Evolutionary conservation across 768 basidiomycete genomes (phyloP).

Genomic region (Rhodotorula taiwanensis): DNA sequence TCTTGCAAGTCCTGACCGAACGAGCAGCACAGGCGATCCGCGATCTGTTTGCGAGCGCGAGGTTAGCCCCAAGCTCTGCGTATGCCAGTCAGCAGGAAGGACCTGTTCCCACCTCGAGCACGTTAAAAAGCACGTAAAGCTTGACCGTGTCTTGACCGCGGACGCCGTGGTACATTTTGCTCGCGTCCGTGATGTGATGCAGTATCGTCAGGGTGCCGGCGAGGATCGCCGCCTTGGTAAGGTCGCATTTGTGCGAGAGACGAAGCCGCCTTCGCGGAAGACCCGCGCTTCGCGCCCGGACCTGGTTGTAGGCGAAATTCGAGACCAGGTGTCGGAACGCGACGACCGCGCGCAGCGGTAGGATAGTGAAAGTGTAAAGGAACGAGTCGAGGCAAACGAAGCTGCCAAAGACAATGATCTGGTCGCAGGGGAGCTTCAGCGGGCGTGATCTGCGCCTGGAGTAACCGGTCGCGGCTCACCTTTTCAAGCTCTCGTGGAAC

Average conservation of each 20-base stretch:
- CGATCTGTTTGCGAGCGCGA: constrained; percentile 57
- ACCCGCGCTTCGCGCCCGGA: constrained; percentile 48
- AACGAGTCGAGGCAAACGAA: constrained; percentile 93
- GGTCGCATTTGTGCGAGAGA: constrained; percentile 84
- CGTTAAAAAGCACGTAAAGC: constrained; percentile 97
- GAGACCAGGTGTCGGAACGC: constrained; percentile 55
- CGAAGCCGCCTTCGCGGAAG: constrained; percentile 50
- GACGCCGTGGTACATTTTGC: constrained; percentile 96
- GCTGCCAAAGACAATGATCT: constrained; percentile 89
- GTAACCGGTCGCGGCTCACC: constrained; percentile 49
- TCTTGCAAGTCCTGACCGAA: constrained; percentile 97
- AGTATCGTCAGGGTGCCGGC: constrained; percentile 66
- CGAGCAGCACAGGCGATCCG: constrained; percentile 84
- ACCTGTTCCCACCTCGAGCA: constrained; percentile 69
- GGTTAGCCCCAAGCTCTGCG: neutral
- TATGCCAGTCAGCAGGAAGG: neutral
- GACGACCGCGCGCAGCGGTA: constrained; percentile 76
- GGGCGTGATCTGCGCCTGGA: too few relatives aligned
- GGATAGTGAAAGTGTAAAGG: constrained; percentile 93
- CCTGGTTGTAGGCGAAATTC: constrained; percentile 42
- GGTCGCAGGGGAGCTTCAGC: neutral
- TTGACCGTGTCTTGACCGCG: constrained; percentile 98
- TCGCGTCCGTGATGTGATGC: constrained; percentile 79
- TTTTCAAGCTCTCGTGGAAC: constrained; percentile 92
- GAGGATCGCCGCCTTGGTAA: constrained; percentile 73